Evolutionary conservation across 768 basidiomycete genomes (phyloP).

Genomic region (Suillus occidentalis): DNA sequence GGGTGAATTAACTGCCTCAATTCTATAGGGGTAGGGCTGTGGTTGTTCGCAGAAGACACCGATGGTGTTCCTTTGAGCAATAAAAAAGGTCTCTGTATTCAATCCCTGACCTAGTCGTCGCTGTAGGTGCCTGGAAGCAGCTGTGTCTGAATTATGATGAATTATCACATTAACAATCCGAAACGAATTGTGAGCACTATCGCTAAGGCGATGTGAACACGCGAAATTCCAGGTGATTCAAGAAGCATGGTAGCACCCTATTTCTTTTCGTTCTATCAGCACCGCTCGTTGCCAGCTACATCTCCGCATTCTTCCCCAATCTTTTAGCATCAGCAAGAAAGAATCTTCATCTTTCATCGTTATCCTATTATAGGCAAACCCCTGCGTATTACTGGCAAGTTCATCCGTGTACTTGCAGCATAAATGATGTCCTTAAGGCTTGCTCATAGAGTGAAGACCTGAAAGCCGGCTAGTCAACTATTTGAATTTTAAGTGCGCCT

Average conservation of each 20-base stretch:
- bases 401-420: neutral
- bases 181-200: neutral
- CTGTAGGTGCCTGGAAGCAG: neutral
- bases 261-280: neutral
- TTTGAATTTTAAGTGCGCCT: neutral
- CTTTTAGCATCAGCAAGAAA: neutral
- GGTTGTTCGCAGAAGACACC: conserved; percentile 35
- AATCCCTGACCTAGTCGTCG: neutral
- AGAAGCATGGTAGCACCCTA: neutral
- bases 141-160: neutral
- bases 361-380: neutral
- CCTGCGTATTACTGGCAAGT: neutral
- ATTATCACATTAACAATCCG: neutral
- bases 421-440: neutral
- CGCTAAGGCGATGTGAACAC: neutral
- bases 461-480: neutral
- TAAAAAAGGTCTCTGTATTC: conserved; percentile 1
- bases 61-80: conserved; percentile 22
- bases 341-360: neutral
- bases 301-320: neutral
- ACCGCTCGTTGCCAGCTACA: neutral
- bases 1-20: conserved; percentile 4
- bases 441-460: neutral
- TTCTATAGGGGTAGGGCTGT: conserved; percentile 42
- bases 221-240: neutral